Conservation (phyloP, 1,284 basidiomycete species). For the Irpex rosettiformis region DNA sequence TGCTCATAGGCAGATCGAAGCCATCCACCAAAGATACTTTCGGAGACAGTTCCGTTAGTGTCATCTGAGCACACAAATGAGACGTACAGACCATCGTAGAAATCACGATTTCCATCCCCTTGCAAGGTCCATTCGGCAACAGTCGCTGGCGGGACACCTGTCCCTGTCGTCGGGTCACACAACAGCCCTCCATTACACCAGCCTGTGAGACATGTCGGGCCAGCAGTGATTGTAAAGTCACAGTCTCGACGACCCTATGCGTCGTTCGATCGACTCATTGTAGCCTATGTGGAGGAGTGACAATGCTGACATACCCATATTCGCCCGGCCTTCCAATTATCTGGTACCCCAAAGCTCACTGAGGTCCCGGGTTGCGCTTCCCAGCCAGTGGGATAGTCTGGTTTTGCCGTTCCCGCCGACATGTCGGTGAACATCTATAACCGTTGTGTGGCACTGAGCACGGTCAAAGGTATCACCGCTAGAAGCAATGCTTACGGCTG, state of each 20-base stretch:
- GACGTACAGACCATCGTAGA: slow-evolving; percentile 34
- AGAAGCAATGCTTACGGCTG: slow-evolving; percentile 23
- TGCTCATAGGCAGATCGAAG: slow-evolving; percentile 38
- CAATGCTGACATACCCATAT: slow-evolving; percentile 30
- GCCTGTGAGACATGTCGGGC: slow-evolving; percentile 39
- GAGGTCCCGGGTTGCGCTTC: slow-evolving; percentile 28
- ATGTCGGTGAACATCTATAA: slow-evolving; percentile 26
- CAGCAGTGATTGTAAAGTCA: slow-evolving; percentile 37
- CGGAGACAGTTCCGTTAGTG: neutral
- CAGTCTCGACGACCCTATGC: slow-evolving; percentile 35
- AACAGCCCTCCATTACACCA: slow-evolving; percentile 45
- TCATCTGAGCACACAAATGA: neutral
- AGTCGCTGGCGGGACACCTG: slow-evolving; percentile 39
- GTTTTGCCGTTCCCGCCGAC: slow-evolving; percentile 21
- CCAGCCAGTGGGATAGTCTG: slow-evolving; percentile 30
- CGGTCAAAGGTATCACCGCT: neutral
- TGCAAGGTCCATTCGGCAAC: slow-evolving; percentile 42
- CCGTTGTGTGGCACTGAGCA: neutral
- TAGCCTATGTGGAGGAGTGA: neutral
- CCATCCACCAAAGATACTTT: slow-evolving; percentile 39
- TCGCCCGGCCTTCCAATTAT: slow-evolving; percentile 37
- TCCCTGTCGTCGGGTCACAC: slow-evolving; percentile 35
- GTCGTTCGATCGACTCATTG: neutral
- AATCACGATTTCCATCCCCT: slow-evolving; percentile 30
- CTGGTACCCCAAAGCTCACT: slow-evolving; percentile 31